These are phyloP conservation scores for Monosporascus sp. DNA, from an alignment of 2,329 filamentous ascomycete species.

Conservation along the genomic window DNA sequence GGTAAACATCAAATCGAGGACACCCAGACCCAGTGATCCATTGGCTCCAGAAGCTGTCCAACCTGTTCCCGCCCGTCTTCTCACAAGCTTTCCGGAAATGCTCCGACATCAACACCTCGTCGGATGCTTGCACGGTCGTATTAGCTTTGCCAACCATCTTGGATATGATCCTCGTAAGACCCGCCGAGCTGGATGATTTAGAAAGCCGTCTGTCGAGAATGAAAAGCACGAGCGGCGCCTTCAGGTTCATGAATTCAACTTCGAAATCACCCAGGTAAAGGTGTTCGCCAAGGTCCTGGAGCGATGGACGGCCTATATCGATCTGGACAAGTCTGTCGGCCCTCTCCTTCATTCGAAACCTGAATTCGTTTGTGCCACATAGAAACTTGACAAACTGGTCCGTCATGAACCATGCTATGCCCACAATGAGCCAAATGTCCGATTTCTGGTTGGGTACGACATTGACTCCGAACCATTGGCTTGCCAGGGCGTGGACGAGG, in stretches of 20 bases:
- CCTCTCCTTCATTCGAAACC: slow-evolving; percentile 80
- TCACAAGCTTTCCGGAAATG: slow-evolving; percentile 81
- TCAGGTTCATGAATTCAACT: slow-evolving; percentile 82
- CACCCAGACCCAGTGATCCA: slow-evolving; percentile 89
- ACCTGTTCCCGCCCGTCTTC: slow-evolving; percentile 77
- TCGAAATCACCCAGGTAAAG: slow-evolving; percentile 80
- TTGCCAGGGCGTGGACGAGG: slow-evolving; percentile 77
- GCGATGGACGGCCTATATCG: slow-evolving; percentile 75
- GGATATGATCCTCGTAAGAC: slow-evolving; percentile 78
- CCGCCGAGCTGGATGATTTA: slow-evolving; percentile 80
- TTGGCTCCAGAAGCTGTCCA: slow-evolving; percentile 89
- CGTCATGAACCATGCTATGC: slow-evolving; percentile 90
- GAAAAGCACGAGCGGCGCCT: slow-evolving; percentile 85
- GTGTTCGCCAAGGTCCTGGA: slow-evolving; percentile 72
- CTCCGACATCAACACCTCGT: slow-evolving; percentile 67
- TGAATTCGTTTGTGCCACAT: slow-evolving; percentile 91
- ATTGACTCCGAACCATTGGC: slow-evolving; percentile 91
- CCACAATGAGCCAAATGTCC: slow-evolving; percentile 86
- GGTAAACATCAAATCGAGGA: slow-evolving; percentile 77
- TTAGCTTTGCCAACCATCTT: slow-evolving; percentile 82
- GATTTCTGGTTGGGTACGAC: slow-evolving; percentile 75
- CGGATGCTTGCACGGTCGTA: slow-evolving; percentile 53
- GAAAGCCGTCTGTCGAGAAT: slow-evolving; percentile 87
- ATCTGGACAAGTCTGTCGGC: slow-evolving; percentile 76
- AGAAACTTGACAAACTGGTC: slow-evolving; percentile 87